Conservation (phyloP, 2,329 filamentous ascomycete species). For the Sporothrix luriei region DNA sequence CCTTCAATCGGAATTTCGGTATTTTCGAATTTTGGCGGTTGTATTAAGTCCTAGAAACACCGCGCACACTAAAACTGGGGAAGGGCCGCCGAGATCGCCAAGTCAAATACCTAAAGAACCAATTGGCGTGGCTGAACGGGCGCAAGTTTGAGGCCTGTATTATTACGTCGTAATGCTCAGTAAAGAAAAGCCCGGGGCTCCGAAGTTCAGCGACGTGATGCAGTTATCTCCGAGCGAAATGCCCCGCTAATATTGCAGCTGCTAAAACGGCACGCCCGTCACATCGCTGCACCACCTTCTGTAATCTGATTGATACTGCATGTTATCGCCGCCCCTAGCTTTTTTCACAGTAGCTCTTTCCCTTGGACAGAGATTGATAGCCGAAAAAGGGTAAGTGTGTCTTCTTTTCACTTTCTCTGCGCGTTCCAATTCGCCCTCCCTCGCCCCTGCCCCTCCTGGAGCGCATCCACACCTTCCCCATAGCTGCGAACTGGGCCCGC, state of each 20-base stretch:
- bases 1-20: conserved; percentile 9
- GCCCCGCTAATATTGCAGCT: neutral
- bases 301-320: conserved; percentile 28
- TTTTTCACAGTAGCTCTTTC: conserved; percentile 27
- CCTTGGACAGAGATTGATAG: conserved; percentile 23
- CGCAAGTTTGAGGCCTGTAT: too few relatives aligned
- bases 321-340: conserved; percentile 30
- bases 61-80: neutral
- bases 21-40: neutral
- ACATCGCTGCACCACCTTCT: neutral
- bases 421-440: conserved; percentile 30
- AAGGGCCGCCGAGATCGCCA: neutral
- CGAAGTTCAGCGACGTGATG: conserved; percentile 32
- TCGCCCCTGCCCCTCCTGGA: neutral
- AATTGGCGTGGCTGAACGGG: neutral
- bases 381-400: conserved; percentile 1
- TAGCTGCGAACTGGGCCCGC: conserved; percentile 17
- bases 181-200: too few relatives aligned
- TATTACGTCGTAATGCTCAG: too few relatives aligned
- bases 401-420: conserved; percentile 28
- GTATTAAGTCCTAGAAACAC: neutral
- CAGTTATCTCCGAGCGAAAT: conserved; percentile 31
- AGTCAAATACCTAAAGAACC: conserved; percentile 6
- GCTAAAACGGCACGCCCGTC: neutral
- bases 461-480: conserved; percentile 6